Evolutionary conservation across 2,329 filamentous ascomycete species (phyloP).

Genomic region (Phoma herbarum): DNA sequence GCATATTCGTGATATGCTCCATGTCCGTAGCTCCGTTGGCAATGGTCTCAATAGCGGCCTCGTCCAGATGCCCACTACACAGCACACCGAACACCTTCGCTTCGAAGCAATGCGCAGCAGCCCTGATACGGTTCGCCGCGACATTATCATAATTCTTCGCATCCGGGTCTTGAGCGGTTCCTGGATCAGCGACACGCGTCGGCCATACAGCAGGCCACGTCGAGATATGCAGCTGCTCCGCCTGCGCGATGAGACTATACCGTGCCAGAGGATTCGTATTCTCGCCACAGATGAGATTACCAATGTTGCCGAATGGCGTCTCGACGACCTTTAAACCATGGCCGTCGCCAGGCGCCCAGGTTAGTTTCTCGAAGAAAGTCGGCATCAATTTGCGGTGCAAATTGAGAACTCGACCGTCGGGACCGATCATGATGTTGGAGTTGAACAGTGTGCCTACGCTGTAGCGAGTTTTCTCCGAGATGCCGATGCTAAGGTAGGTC

Average conservation of each 20-base stretch:
- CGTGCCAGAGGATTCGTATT: slow-evolving; percentile 66
- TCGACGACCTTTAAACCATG: slow-evolving; percentile 59
- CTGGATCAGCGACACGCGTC: slow-evolving; percentile 46
- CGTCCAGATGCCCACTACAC: slow-evolving; percentile 56
- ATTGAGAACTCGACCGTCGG: slow-evolving; percentile 56
- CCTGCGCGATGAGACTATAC: slow-evolving; percentile 63
- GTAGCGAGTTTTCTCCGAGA: slow-evolving; percentile 58
- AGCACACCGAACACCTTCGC: slow-evolving; percentile 65
- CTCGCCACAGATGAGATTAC: slow-evolving; percentile 64
- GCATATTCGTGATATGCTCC: slow-evolving; percentile 40
- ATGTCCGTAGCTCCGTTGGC: slow-evolving; percentile 40
- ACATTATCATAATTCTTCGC: slow-evolving; percentile 63
- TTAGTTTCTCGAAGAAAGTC: slow-evolving; percentile 66
- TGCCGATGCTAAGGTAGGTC: slow-evolving; percentile 59
- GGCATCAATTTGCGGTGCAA: slow-evolving; percentile 65
- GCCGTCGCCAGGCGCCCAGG: slow-evolving; percentile 63
- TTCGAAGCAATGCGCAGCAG: slow-evolving; percentile 66
- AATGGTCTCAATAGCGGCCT: slow-evolving; percentile 51
- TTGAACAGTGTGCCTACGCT: slow-evolving; percentile 62
- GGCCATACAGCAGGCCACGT: slow-evolving; percentile 66
- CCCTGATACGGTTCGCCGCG: slow-evolving; percentile 61
- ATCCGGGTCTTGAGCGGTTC: slow-evolving; percentile 1
- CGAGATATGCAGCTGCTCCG: slow-evolving; percentile 64
- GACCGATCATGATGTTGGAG: slow-evolving; percentile 59
- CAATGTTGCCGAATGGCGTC: slow-evolving; percentile 58